Percentiles rank a stretch among this genome's conserved stretches.
These are phyloP conservation scores for Zelopaecilomyces penicillatus DNA, from an alignment of 2,329 filamentous ascomycete genomes.

Conservation along the genomic window DNA sequence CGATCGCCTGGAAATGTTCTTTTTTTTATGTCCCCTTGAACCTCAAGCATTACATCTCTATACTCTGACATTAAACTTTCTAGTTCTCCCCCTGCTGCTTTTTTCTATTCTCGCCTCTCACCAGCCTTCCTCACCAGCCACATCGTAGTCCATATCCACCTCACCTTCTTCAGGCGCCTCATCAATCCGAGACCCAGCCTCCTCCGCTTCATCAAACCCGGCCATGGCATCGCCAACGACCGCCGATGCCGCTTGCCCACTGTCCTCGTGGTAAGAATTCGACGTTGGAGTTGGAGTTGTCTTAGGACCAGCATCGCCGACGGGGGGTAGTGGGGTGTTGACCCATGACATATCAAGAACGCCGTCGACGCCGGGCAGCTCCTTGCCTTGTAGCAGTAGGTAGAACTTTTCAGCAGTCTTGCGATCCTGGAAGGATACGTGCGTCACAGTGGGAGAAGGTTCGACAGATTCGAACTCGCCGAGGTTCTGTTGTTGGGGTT, in stretches of 20 bases:
- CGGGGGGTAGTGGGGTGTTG: slow-evolving; percentile 19
- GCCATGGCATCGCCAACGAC: slow-evolving; percentile 18
- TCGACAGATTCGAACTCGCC: slow-evolving; percentile 55
- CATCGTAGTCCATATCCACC: slow-evolving; percentile 45
- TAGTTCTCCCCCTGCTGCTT: not conserved
- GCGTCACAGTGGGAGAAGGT: slow-evolving; percentile 35
- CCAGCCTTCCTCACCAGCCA: slow-evolving; percentile 44
- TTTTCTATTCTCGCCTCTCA: slow-evolving; percentile 10
- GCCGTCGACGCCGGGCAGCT: slow-evolving; percentile 54
- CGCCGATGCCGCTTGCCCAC: not conserved
- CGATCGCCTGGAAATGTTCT: too few species aligned
- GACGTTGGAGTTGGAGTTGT: slow-evolving; percentile 8
- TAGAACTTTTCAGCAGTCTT: slow-evolving; percentile 64
- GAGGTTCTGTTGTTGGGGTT: slow-evolving; percentile 38
- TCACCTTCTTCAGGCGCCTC: slow-evolving; percentile 22
- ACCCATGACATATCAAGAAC: slow-evolving; percentile 61
- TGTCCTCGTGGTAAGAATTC: not conserved
- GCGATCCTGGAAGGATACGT: slow-evolving; percentile 58
- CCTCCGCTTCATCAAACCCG: slow-evolving; percentile 14
- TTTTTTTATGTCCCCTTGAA: too few species aligned
- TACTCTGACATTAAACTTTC: not conserved
- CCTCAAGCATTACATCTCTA: too few species aligned
- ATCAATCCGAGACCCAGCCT: slow-evolving; percentile 7
- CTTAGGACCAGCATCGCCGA: slow-evolving; percentile 9
- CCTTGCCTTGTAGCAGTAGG: slow-evolving; percentile 45